These are phyloP conservation scores for Sugiyamaella novakii DNA, from an alignment of 1,139 yeast species.

Conservation along the genomic window DNA sequence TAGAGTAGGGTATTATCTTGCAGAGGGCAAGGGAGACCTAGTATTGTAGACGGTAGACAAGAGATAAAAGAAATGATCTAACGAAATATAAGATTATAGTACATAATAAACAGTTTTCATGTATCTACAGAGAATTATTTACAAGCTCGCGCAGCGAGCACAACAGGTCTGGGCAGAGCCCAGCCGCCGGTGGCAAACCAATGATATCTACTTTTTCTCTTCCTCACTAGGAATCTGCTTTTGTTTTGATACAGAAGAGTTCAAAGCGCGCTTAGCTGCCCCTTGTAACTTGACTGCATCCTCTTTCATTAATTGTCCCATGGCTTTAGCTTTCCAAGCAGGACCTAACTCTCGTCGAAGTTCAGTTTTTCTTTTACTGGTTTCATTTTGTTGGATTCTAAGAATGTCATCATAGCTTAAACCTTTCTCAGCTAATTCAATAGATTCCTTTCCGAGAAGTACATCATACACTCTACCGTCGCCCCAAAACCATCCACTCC, in stretches of 20 bases:
- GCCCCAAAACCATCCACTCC: slow-evolving; percentile 90
- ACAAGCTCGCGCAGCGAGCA: not conserved
- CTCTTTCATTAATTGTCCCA: slow-evolving; percentile 41
- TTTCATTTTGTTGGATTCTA: slow-evolving; percentile 36
- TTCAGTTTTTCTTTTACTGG: slow-evolving; percentile 39
- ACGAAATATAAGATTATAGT: slow-evolving; percentile 14
- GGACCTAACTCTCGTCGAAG: slow-evolving; percentile 44
- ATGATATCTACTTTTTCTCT: not conserved
- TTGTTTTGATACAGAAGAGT: slow-evolving; percentile 12
- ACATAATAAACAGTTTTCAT: slow-evolving; percentile 13
- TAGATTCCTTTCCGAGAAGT: slow-evolving; percentile 73
- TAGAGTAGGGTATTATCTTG: slow-evolving; percentile 36
- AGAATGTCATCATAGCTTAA: slow-evolving; percentile 61
- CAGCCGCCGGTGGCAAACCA: not conserved
- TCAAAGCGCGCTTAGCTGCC: slow-evolving; percentile 29
- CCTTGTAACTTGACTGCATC: slow-evolving; percentile 34
- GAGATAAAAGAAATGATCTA: slow-evolving; percentile 13
- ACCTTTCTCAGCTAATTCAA: slow-evolving; percentile 77
- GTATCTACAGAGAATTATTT: too few species aligned
- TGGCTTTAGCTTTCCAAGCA: slow-evolving; percentile 43
- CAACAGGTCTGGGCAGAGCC: not conserved
- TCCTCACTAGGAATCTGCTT: slow-evolving; percentile 14
- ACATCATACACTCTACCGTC: slow-evolving; percentile 85
- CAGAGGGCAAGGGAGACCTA: slow-evolving; percentile 35
- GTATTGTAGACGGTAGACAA: slow-evolving; percentile 21